Base-by-base conservation (phyloP, 495 filamentous ascomycete genomes). In the Bryoglossum gracile region DNA sequence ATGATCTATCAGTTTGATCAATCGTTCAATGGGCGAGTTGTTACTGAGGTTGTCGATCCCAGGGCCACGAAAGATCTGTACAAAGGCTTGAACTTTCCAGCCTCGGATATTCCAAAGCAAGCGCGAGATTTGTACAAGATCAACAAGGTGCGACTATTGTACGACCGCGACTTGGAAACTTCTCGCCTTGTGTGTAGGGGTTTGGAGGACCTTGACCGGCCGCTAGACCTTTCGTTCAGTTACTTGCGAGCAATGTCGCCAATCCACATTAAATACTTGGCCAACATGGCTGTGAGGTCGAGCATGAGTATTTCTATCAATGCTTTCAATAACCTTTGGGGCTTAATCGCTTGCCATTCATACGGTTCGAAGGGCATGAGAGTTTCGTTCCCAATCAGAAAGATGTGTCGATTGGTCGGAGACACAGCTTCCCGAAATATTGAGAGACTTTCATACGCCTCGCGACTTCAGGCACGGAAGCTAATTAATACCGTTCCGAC, bases 301-400 rank as follows among this genome's bases (percentile, higher is more conserved):
- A 94, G 87, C 48, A 95, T 95, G 89, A 94, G 89, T 4, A 91
- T 96, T 54, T 94, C 89, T 5, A 85, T 95, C 56, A 91, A 86
- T 48, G 84, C 84, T 0, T 89, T 92, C 59, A 70, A 76, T 50
- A 83, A 94, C 47, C 69, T 95, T 0, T 96, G 90, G 90, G 91
- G 90, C 0, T 69, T 96, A 26, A 87, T 96, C 16, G 78, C 88
- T 1, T 96, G 88, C 48, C 90, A 97, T 61, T 78, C 81, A 1
- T 94, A 95, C 59, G 88, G 81, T 4, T 52, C 71, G 0, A 70
- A 74, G 14, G 87, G 88, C 1, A 95, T 92, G 88, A 74, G 91
- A 26, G 89, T 96, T 2, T 83, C 86, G 0, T 95, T 95, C 57
- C 89, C 89, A 0, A 85, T 95, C 33, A 77, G 90, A 11, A 95